Percentiles rank a stretch among this genome's conserved stretches.
Evolutionary conservation across 2,329 filamentous ascomycete genomes (phyloP).

Genomic region (Pseudogymnoascus pannorum): DNA sequence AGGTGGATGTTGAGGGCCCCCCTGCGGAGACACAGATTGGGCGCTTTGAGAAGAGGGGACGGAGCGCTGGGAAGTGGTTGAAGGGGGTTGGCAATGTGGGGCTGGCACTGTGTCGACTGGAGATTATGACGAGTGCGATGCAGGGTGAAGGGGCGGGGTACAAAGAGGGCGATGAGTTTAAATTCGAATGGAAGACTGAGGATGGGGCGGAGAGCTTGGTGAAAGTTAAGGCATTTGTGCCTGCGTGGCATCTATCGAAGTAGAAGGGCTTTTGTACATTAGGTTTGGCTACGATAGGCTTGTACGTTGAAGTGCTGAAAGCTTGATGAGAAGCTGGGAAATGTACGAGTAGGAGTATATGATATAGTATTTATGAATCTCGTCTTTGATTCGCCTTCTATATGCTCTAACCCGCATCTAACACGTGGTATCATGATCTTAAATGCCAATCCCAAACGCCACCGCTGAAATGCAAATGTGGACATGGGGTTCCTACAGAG

Average conservation of each 20-base stretch:
- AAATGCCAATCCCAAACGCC: background rate
- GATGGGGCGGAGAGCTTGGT: slow-evolving; percentile 35
- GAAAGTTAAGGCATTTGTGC: slow-evolving; percentile 73
- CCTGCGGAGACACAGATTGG: slow-evolving; percentile 41
- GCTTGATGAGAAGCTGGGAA: background rate
- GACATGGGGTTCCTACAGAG: slow-evolving; percentile 21
- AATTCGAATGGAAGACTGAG: slow-evolving; percentile 39
- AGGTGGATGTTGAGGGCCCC: slow-evolving; percentile 34
- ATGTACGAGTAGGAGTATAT: slow-evolving; percentile 2
- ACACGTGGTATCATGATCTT: slow-evolving; percentile 2
- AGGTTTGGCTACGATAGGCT: background rate
- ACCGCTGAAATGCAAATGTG: background rate
- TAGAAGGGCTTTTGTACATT: background rate
- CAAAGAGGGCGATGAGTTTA: slow-evolving; percentile 40
- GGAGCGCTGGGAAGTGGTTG: slow-evolving; percentile 76
- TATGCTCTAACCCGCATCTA: background rate
- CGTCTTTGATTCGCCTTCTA: background rate
- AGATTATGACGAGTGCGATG: slow-evolving; percentile 78
- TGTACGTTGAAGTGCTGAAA: background rate
- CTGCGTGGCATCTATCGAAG: slow-evolving; percentile 52
- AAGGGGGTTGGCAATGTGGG: slow-evolving; percentile 77
- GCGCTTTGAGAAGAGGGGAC: slow-evolving; percentile 48
- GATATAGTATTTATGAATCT: background rate
- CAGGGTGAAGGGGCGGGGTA: slow-evolving; percentile 51
- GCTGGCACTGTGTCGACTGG: slow-evolving; percentile 76